Base-by-base conservation (phyloP, 768 basidiomycete genomes). In the Phylloporus scabripes region DNA sequence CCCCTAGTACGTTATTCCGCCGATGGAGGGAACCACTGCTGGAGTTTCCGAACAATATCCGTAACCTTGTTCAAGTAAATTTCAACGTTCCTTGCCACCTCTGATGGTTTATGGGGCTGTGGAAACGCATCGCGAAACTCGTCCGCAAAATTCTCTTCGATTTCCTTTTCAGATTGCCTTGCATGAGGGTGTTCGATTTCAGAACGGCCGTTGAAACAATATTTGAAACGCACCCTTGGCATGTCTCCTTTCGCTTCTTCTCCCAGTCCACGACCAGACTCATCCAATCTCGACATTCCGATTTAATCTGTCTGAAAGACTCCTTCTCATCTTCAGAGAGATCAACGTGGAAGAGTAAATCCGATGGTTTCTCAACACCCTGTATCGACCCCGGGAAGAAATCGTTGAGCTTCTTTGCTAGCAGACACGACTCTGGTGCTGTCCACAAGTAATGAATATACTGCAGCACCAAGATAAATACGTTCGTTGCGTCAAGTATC, bases 361-460 rank as follows among this genome's bases (percentile, higher is more conserved):
- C 46, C 3, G 66, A 66, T 1, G 60, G 55, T 28, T 20, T 21
- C 7, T 53, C 18, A 2, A 24, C 1, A 17, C 47, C 55, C 29
- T 12, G 29, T 7, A 68, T 26, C n/a, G 52, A 64, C 7, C 60
- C 62, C 7, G 64, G 66, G 32, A 67, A 68, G 39, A 63, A 58
- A 44, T 66, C 56, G 5, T 62, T 58, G 26, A 66, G 48, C 18
- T 46, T 42, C 32, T 50, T 50, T 15, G 38, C 43, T 0, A 67
- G 37, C 8, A 64, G 46, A 48, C 52, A 62, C 23, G 60, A 59
- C 37, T 67, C 66, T 4, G 62, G 59, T 9, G 62, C 51, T 1
- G 57, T 57, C 64, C 58, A 57, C 48, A 66, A 46, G 42, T 66
- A 57, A 48, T 68, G 57, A 1, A 68, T 49, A 18, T 68, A 56